A percentile compares a stretch with the other conserved stretches of the same genome.
These are phyloP conservation scores for Aspergillus conjunctus DNA, from an alignment of 495 filamentous ascomycete genomes.

Conservation along the genomic window DNA sequence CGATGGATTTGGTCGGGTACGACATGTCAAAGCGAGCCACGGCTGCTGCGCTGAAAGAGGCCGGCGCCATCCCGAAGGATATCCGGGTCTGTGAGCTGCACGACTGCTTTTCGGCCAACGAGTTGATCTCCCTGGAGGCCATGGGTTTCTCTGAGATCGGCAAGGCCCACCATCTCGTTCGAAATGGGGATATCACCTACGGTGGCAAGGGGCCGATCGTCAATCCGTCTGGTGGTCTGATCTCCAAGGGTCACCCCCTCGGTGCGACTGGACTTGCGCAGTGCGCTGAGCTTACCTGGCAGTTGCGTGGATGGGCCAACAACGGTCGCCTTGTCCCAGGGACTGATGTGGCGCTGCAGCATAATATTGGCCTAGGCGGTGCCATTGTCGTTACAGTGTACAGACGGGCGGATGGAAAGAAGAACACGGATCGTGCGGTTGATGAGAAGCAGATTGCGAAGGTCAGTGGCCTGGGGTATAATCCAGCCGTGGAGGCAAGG, in stretches of 20 bases:
- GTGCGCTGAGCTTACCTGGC: slow-evolving; percentile 94
- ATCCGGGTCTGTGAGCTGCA: slow-evolving; percentile 88
- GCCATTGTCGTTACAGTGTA: slow-evolving; percentile 91
- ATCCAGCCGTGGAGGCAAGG: slow-evolving; percentile 85
- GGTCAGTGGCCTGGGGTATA: slow-evolving; percentile 77
- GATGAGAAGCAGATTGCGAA: slow-evolving; percentile 54
- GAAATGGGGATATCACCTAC: slow-evolving; percentile 86
- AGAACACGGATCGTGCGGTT: slow-evolving; percentile 27
- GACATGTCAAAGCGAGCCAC: slow-evolving; percentile 66
- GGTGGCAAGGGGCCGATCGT: slow-evolving; percentile 76
- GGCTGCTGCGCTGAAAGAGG: slow-evolving; percentile 71
- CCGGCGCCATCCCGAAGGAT: slow-evolving; percentile 64
- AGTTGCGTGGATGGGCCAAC: slow-evolving; percentile 91
- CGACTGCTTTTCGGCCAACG: slow-evolving; percentile 95
- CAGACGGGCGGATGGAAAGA: slow-evolving; percentile 73
- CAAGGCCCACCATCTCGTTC: slow-evolving; percentile 89
- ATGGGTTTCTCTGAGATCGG: slow-evolving; percentile 75
- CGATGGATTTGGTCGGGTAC: slow-evolving; percentile 88
- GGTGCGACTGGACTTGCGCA: slow-evolving; percentile 91
- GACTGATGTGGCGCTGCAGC: slow-evolving; percentile 76
- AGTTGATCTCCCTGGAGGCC: slow-evolving; percentile 85
- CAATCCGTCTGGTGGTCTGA: slow-evolving; percentile 90
- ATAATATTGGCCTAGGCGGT: slow-evolving; percentile 90
- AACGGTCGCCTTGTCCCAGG: slow-evolving; percentile 69
- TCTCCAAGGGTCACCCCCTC: slow-evolving; percentile 92